Base-by-base conservation (phyloP, 805 yeast species). In the Henningerozyma blattae region DNA sequence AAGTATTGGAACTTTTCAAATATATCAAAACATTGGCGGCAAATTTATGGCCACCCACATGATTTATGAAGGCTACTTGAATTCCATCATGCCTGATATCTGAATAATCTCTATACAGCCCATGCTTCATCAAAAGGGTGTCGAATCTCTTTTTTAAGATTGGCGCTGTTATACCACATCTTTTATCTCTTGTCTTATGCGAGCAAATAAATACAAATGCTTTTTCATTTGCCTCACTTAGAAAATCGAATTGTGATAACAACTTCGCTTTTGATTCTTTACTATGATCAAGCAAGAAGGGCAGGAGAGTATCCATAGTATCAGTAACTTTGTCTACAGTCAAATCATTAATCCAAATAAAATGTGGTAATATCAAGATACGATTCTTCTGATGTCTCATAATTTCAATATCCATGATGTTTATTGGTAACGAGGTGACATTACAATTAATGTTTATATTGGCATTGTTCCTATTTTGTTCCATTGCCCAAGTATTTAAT, bases 161-260 rank as follows among this genome's bases (percentile, higher is more conserved):
- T 12, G 96, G 96, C 0, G 97, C 97, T 1, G 96, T 84, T 31
- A 85, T 65, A 32, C 95, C 96, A 58, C 98, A 89, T 40, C 89
- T 65, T 54, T 85, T 87, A 53, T 89, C 98, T 55, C 97, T 75
- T 9, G 93, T 83, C 32, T 68, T 66, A 57, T 89, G 98, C 0
- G 96, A 87, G 48, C 98, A 89, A 33, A 91, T 56, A 32, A 91
- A 68, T 2, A 89, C 64, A 46, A 68, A 71, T 1, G 79, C 54
- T 28, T 54, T 54, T 35, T 58, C 62, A 2, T 32, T 38, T 33
- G 67, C 73, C 28, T 52, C 59, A 22, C 53, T 58, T 3, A 72
- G 53, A 10, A 42, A 42, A 33, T 41, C 42, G 4, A 44, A 52
- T 29, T 42, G 49, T 4, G 41, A 38, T 27, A 46, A 34, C 29